phyloP scores from a whole-genome alignment of 768 basidiomycete species.

The Xerocomus brunneocitrinus region DNA sequence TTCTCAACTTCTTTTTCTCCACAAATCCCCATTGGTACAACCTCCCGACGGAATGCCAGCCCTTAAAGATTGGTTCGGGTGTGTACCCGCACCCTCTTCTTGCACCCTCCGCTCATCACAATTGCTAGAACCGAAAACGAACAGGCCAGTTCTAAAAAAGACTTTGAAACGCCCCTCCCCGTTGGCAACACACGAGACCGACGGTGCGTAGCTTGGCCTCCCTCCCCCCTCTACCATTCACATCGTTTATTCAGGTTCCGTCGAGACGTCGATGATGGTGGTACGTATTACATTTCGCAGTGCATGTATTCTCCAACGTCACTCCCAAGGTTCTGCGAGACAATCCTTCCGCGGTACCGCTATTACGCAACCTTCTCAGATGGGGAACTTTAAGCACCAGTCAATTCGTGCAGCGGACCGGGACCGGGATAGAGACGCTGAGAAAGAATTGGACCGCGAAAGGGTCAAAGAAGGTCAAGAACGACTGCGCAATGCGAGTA shows the following conservation, averaged over 20 bases:
- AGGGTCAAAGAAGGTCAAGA: conserved; percentile 77
- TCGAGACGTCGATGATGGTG: conserved; percentile 70
- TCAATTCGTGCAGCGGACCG: conserved; percentile 67
- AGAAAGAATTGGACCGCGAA: conserved; percentile 49
- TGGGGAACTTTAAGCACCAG: conserved; percentile 92
- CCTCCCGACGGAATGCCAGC: conserved; percentile 73
- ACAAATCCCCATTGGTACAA: conserved; percentile 71
- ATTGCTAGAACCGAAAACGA: conserved; percentile 44
- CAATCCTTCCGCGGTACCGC: conserved; percentile 62
- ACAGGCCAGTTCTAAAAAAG: conserved; percentile 46
- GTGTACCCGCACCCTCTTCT: conserved; percentile 26
- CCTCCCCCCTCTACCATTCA: conserved; percentile 5
- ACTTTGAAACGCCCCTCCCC: conserved; percentile 51
- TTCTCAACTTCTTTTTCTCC: conserved; percentile 59
- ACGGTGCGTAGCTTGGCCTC: conserved; percentile 42
- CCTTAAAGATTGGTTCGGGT: conserved; percentile 90
- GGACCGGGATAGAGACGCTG: conserved; percentile 43
- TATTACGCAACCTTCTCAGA: conserved; percentile 79
- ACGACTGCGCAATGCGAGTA: conserved; percentile 62
- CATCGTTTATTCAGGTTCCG: conserved; percentile 50
- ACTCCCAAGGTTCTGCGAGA: conserved; percentile 49
- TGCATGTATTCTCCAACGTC: conserved; percentile 3
- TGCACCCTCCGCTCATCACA: conserved; percentile 16
- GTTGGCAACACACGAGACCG: conserved; percentile 58
- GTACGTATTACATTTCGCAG: conserved; percentile 34